Percentiles rank a stretch among this genome's conserved stretches.
These are phyloP conservation scores for Microbotryomycetes sp. DNA, from an alignment of 1,284 basidiomycete species.

Conservation along the genomic window DNA sequence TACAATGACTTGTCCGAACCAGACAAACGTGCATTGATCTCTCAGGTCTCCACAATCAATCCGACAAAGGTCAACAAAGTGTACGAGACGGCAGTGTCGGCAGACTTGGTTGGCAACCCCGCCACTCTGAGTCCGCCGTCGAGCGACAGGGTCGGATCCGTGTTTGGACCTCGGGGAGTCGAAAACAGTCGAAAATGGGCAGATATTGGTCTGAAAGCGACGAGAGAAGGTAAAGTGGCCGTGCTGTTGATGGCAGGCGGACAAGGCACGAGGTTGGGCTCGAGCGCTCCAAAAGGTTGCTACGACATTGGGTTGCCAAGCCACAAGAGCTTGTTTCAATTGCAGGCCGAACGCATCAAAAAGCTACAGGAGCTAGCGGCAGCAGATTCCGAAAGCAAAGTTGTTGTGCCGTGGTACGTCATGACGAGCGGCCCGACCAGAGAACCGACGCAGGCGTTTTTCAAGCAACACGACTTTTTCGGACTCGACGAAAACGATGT, in stretches of 20 bases:
- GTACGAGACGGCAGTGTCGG: conserved; percentile 65
- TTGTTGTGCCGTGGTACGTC: conserved; percentile 81
- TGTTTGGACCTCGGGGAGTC: conserved; percentile 47
- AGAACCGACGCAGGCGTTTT: conserved; percentile 76
- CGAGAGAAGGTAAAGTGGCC: conserved; percentile 73
- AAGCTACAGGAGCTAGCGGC: conserved; percentile 68
- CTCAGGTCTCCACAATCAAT: conserved; percentile 75
- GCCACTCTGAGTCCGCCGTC: conserved; percentile 58
- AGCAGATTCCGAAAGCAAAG: too few relatives aligned
- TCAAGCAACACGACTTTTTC: conserved; percentile 70
- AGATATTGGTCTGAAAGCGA: conserved; percentile 65
- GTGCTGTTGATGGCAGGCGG: conserved; percentile 97
- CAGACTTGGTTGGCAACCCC: conserved; percentile 46
- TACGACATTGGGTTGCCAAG: conserved; percentile 94
- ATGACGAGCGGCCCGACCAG: conserved; percentile 98
- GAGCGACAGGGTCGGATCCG: conserved; percentile 59
- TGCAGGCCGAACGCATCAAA: conserved; percentile 89
- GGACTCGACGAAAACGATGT: conserved; percentile 74
- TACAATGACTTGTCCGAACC: conserved; percentile 20
- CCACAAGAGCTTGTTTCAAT: conserved; percentile 89
- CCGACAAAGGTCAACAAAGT: conserved; percentile 86
- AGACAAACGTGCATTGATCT: conserved; percentile 56
- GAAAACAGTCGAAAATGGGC: conserved; percentile 63
- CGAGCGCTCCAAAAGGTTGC: conserved; percentile 89
- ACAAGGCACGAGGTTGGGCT: conserved; percentile 91